Evolutionary conservation across 1,284 basidiomycete species (phyloP), one percentile per base, ranked within the genome.

Genomic region (Porogramme epimiltina): DNA sequence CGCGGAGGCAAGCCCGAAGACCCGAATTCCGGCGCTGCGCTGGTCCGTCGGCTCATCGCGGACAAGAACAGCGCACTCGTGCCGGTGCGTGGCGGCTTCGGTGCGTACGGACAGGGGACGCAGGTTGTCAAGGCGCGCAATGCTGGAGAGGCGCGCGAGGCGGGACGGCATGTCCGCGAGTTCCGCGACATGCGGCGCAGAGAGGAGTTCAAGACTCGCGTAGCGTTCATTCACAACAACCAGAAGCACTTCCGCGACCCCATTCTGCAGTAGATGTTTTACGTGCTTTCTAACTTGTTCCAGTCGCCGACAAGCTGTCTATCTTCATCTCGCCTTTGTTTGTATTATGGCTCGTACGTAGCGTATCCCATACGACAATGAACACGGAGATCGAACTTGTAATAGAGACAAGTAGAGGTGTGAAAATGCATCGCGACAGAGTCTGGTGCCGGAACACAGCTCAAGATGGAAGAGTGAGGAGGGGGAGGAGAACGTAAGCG

Each of bases 51-150:
- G 47, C 74, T 91, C 24, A 73, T 95, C 6, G 82, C 84, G 1
- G 90, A 94, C 67, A 94, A 91, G 63, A 87, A 91, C 58, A 84
- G 85, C 1, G 87, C 86, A 0, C 76, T 97, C 26, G 86, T 97
- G 1, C 92, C 95, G 0, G 73, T 82, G n/a, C 88, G 81, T 60
- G 93, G 91, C 44, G 94, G 90, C 2, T 92, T 85, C 55, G 93
- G 93, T 23, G 92, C 91, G 3, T 94, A 79, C 65, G 93, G 93
- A 2, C 71, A 72, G 9, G 93, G 93, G 3, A 85, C 82, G 11
- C 82, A 93, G 37, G 86, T 94, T 11, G 81, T 97, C 55, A 93
- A 89, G 68, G 95, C 93, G n/a, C 80, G 93, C 42, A 98, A 98
- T 73, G 81, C 82, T 13, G 97, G 97, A 3, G 95, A 99, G 73